Percentiles rank a stretch among this genome's conserved stretches.
These are phyloP conservation scores for Abrus pulchellus DNA, from an alignment of 306 rosid species.

Conservation along the genomic window DNA sequence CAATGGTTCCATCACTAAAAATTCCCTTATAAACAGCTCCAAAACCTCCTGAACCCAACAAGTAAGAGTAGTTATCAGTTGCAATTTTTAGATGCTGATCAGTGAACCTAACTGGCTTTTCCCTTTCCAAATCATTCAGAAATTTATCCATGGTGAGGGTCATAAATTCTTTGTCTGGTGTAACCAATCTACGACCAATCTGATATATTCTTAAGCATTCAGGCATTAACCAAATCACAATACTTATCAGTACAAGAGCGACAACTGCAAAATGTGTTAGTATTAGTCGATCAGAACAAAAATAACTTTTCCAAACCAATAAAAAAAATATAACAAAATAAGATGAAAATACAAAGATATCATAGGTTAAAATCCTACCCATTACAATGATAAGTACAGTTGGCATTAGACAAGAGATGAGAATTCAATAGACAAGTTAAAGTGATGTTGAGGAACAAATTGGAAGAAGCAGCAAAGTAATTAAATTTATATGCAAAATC, in stretches of 20 bases:
- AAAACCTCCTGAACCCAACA: conserved; percentile 45
- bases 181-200: no score
- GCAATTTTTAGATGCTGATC: conserved; percentile 29
- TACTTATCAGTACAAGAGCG: no score
- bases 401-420: no score
- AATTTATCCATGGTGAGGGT: conserved; percentile 23
- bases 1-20: conserved; percentile 43
- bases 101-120: conserved; percentile 45
- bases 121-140: conserved; percentile 47
- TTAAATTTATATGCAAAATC: background rate
- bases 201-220: no score
- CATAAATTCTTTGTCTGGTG: background rate
- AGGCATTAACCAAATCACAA: no score
- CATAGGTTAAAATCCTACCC: no score
- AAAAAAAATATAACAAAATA: no score
- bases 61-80: conserved; percentile 42
- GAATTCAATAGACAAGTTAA: background rate
- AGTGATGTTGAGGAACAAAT: background rate
- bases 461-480: background rate
- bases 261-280: no score
- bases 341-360: no score
- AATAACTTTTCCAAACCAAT: no score
- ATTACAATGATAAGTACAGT: no score
- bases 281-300: no score
- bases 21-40: conserved; percentile 49